Percentiles rank a stretch among this genome's conserved stretches.
phyloP scores from a whole-genome alignment of 352 stramenopile genomes.

The Phytophthora foliorum region DNA sequence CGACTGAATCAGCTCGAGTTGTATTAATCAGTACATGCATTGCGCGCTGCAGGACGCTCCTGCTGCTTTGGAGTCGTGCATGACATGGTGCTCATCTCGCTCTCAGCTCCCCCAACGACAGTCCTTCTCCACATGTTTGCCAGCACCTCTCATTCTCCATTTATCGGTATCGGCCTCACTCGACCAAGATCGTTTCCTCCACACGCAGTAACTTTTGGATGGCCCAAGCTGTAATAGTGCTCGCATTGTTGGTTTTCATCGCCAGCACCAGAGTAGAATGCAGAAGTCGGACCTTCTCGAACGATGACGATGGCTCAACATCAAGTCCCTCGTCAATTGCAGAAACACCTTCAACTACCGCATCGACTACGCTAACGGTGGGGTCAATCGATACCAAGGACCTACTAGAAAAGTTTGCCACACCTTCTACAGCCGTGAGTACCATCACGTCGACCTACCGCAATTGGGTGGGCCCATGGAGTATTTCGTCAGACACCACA shows the following conservation, averaged over 20 bases:
- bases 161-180: neutral
- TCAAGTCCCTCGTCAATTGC: conserved; percentile 11
- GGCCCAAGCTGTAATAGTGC: neutral
- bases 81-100: neutral
- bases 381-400: conserved; percentile 14
- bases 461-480: conserved; percentile 48
- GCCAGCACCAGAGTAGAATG: neutral
- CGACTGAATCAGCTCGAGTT: neutral
- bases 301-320: conserved; percentile 10
- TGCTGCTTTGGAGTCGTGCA: neutral
- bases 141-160: conserved; percentile 9
- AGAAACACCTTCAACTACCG: neutral
- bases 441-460: conserved; percentile 6
- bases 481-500: conserved; percentile 5
- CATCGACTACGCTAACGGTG: neutral
- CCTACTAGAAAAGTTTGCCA: conserved; percentile 9
- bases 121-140: neutral
- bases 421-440: conserved; percentile 11
- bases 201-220: neutral
- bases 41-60: neutral
- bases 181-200: neutral
- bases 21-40: neutral
- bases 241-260: neutral
- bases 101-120: neutral
- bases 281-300: neutral